Conservation (phyloP, 495 filamentous ascomycete species). For the Penicillium odoratum region DNA sequence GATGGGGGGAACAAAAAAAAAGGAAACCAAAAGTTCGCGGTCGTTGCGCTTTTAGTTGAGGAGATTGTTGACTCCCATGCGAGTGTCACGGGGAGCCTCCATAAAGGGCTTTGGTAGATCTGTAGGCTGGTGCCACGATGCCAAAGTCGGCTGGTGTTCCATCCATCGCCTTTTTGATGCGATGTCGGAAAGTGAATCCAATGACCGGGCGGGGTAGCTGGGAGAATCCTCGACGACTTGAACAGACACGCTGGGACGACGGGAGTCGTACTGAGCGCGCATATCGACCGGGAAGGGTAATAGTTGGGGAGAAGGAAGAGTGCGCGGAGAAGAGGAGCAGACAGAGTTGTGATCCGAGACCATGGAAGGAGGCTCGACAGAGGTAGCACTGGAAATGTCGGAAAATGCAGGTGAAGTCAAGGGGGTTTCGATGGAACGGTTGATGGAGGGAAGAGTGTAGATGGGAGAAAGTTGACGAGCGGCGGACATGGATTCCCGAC, state of each 20-base stretch:
- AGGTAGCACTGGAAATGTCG: conserved; percentile 58
- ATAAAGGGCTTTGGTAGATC: conserved; percentile 26
- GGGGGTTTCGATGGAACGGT: conserved; percentile 56
- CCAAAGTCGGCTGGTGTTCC: conserved; percentile 30
- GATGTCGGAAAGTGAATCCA: conserved; percentile 34
- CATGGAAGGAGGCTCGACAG: conserved; percentile 67
- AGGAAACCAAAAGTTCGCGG: neutral
- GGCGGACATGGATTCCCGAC: conserved; percentile 29
- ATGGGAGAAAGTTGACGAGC: conserved; percentile 46
- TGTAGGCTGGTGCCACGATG: conserved; percentile 33
- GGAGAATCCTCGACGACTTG: conserved; percentile 33
- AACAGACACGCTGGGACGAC: conserved; percentile 29
- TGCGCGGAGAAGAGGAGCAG: conserved; percentile 57
- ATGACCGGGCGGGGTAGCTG: conserved; percentile 24
- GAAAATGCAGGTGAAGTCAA: conserved; percentile 70
- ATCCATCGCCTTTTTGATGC: conserved; percentile 36
- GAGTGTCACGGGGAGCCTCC: conserved; percentile 41
- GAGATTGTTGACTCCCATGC: conserved; percentile 44
- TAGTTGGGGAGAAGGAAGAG: conserved; percentile 43
- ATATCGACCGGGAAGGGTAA: conserved; percentile 39
- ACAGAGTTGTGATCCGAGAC: conserved; percentile 68
- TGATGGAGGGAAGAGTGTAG: conserved; percentile 45
- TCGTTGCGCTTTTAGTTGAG: conserved; percentile 31
- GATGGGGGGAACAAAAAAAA: conserved; percentile 11
- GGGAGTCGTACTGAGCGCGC: conserved; percentile 36